phyloP scores from a whole-genome alignment of 2,329 filamentous ascomycete genomes.

The Phialophora expanda region DNA sequence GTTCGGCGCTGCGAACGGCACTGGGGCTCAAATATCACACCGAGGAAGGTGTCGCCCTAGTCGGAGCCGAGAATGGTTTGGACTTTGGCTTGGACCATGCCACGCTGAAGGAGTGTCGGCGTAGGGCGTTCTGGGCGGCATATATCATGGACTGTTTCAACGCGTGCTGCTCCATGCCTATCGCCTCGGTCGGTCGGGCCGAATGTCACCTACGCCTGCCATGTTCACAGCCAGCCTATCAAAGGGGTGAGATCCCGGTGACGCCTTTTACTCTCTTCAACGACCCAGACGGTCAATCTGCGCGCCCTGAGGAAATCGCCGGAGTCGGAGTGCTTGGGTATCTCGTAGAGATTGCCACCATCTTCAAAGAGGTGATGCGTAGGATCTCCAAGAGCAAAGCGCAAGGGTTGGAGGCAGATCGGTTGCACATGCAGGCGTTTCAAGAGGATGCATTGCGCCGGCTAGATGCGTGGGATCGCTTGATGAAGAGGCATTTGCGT shows the following conservation, averaged over 20 bases:
- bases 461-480: slow-evolving; percentile 23
- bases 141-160: slow-evolving; percentile 73
- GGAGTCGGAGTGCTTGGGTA: slow-evolving; percentile 33
- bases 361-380: slow-evolving; percentile 33
- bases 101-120: slow-evolving; percentile 68
- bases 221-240: slow-evolving; percentile 65
- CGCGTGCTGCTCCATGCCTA: slow-evolving; percentile 60
- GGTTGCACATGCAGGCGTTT: slow-evolving; percentile 12
- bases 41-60: slow-evolving; percentile 59
- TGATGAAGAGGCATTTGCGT: slow-evolving; percentile 10
- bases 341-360: slow-evolving; percentile 35
- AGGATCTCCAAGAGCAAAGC: slow-evolving; percentile 13
- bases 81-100: slow-evolving; percentile 64
- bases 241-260: slow-evolving; percentile 62
- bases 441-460: slow-evolving; percentile 11
- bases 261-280: slow-evolving; percentile 53
- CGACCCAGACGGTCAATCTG: background rate
- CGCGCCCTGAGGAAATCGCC: background rate
- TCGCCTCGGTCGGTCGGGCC: slow-evolving; percentile 64
- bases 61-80: slow-evolving; percentile 53
- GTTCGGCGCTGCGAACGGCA: slow-evolving; percentile 65
- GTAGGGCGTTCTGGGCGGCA: slow-evolving; percentile 74
- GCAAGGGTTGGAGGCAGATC: slow-evolving; percentile 11
- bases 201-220: slow-evolving; percentile 72
- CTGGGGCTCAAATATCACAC: slow-evolving; percentile 67